A percentile compares a stretch with the other conserved stretches of the same genome.
Evolutionary conservation across 345 rosid species (phyloP).

Genomic region (Mangifera indica): DNA sequence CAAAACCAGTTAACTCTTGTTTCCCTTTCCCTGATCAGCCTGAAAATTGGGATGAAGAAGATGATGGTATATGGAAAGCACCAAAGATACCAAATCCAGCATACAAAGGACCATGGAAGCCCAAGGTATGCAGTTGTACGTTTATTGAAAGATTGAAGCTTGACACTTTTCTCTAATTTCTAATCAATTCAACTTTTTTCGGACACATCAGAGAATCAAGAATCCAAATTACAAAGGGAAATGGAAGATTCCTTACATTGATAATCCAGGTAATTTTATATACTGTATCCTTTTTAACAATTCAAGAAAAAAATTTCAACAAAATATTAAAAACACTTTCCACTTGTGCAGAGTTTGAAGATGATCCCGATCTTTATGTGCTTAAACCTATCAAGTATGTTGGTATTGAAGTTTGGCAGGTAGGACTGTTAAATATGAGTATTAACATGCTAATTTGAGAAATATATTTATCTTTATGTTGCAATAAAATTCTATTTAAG

Average conservation of each 20-base stretch:
- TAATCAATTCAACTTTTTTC: neutral
- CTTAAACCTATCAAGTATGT: conserved; percentile 48
- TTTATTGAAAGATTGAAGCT: conserved; percentile 4
- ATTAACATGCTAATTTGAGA: neutral
- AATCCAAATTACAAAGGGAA: conserved; percentile 50
- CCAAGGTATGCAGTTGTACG: conserved; percentile 29
- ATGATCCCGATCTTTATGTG: conserved; percentile 54
- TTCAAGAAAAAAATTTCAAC: neutral
- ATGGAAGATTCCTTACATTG: conserved; percentile 49
- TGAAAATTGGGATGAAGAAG: conserved; percentile 48
- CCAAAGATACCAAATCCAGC: conserved; percentile 48
- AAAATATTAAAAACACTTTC: neutral
- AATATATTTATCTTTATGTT: neutral
- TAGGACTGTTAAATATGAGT: neutral
- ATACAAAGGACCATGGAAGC: conserved; percentile 49
- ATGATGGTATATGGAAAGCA: conserved; percentile 44
- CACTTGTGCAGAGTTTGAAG: conserved; percentile 44
- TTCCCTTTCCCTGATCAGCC: conserved; percentile 27
- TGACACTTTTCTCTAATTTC: neutral
- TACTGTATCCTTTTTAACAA: neutral
- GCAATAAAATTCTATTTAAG: neutral
- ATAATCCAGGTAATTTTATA: conserved; percentile 38
- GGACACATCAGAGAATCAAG: conserved; percentile 41
- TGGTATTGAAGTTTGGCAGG: conserved; percentile 61
- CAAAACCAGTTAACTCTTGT: neutral